A percentile compares a stretch with the other conserved stretches of the same genome.
phyloP scores from a whole-genome alignment of 352 stramenopile genomes.

The Globisporangium takayamanum region DNA sequence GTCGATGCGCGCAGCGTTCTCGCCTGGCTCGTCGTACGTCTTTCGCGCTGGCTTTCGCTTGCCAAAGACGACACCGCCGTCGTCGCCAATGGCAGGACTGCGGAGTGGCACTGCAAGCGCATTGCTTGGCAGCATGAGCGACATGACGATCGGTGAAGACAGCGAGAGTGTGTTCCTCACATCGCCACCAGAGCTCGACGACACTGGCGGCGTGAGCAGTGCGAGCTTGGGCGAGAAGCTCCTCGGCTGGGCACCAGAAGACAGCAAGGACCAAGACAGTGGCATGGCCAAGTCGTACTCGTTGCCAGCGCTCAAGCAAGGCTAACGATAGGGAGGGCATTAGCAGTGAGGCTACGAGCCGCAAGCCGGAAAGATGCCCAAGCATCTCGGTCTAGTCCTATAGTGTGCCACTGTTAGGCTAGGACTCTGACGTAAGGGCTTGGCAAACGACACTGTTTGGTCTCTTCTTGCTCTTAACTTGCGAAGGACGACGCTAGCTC shows the following conservation, averaged over 20 bases:
- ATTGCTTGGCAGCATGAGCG: slow-evolving; percentile 1
- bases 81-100: slow-evolving; percentile 10
- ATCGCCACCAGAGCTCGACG: slow-evolving; percentile 16
- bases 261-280: slow-evolving; percentile 17
- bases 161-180: slow-evolving; percentile 7
- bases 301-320: slow-evolving; percentile 38
- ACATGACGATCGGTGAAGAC: slow-evolving; percentile 12
- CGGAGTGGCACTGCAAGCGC: not conserved
- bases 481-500: not conserved
- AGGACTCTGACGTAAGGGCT: too few relatives aligned
- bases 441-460: too few relatives aligned
- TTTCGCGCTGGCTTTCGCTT: slow-evolving; percentile 54
- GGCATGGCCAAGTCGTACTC: slow-evolving; percentile 46
- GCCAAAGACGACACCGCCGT: slow-evolving; percentile 36
- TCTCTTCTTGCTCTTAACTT: not conserved
- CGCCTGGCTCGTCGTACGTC: slow-evolving; percentile 31
- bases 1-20: slow-evolving; percentile 27
- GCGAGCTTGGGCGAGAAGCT: slow-evolving; percentile 20
- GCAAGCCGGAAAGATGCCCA: not conserved
- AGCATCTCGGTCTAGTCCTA: too few relatives aligned
- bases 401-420: too few relatives aligned
- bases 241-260: slow-evolving; percentile 34
- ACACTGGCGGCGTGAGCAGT: not conserved
- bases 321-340: not conserved
- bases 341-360: not conserved